A percentile compares a stretch with the other conserved stretches of the same genome.
Evolutionary conservation across 1,284 basidiomycete genomes (phyloP).

Genomic region (Marasmius sp.): DNA sequence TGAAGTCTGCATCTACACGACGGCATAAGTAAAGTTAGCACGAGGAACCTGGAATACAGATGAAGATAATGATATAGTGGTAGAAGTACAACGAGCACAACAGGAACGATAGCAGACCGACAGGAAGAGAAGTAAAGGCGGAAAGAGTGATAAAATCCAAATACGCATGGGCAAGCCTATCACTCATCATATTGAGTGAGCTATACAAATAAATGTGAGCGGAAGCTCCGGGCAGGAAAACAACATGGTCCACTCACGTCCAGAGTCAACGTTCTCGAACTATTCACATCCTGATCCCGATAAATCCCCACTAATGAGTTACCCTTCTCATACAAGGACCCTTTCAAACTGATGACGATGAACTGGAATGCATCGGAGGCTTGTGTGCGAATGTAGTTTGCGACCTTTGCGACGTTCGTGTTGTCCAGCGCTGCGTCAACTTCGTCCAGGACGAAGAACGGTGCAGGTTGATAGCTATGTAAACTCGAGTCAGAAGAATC

Average conservation of each 20-base stretch:
- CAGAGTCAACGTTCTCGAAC: slow-evolving; percentile 84
- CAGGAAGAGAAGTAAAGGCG: neutral
- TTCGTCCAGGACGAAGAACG: slow-evolving; percentile 98
- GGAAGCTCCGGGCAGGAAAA: neutral
- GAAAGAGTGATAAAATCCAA: neutral
- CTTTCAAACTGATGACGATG: slow-evolving; percentile 95
- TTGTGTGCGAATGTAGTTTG: slow-evolving; percentile 84
- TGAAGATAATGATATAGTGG: neutral
- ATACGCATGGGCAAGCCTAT: slow-evolving; percentile 5
- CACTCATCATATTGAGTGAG: slow-evolving; percentile 40
- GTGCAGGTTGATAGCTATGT: slow-evolving; percentile 90
- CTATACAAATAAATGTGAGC: slow-evolving; percentile 17
- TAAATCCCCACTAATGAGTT: slow-evolving; percentile 93
- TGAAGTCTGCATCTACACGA: too few relatives aligned
- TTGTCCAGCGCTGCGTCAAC: slow-evolving; percentile 97
- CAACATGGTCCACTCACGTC: slow-evolving; percentile 62
- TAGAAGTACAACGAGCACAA: neutral
- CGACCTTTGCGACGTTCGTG: slow-evolving; percentile 92
- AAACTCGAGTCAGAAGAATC: slow-evolving; percentile 9
- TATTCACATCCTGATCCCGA: slow-evolving; percentile 91
- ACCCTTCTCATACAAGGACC: slow-evolving; percentile 87
- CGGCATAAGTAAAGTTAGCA: too few relatives aligned
- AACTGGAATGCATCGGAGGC: slow-evolving; percentile 88
- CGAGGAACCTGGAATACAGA: too few relatives aligned
- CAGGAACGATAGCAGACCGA: neutral